Evolutionary conservation across 2,329 filamentous ascomycete species (phyloP), one percentile per base, ranked within the genome.

Genomic region (Arthrobotrys sphaeroides): DNA sequence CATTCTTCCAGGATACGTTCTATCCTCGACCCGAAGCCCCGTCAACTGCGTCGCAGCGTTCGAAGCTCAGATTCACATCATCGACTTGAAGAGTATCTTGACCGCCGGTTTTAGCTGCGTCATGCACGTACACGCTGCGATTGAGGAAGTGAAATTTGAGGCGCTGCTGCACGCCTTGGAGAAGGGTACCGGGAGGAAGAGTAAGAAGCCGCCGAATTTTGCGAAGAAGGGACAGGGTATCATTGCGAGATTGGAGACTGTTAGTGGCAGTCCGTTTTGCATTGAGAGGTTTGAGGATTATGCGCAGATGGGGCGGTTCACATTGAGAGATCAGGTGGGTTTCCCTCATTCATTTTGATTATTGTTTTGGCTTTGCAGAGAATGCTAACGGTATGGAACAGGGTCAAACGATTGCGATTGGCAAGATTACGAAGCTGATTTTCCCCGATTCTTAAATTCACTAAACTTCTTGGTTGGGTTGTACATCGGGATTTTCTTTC

Each of bases 341-440:
- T 28, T 59, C 36, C 38, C 53, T 55, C 18, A n/a, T 31, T 12
- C 24, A 12, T 24, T 73, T 66, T 66, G 73, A 18, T 5, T 5
- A 38, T 20, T 60, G 40, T 22, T 22, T 28, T 53, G 18, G 18
- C 59, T 22, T 43, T 36, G 31, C n/a, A n/a, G n/a, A n/a, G n/a
- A 53, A 62, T 62, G 62, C 81, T 82, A 79, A 82, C 60, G 80
- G 33, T 20, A 66, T 22, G 78, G 60, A 82, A 12, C 81, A 98
- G 90, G 95, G 95, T 80, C 94, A 98, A 91, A 99, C 95, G 0
- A 97, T 99, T 85, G 95, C 95, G 68, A 99, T 99, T 85, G 95
- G 95, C 81, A 99, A 99, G 88, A 96, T 99, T 83, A 97, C 93
- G 74, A 97, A 94, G 87, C 88, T 99, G 76, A 88, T 91, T 79